A percentile compares a stretch with the other conserved stretches of the same genome.
Evolutionary conservation across 768 basidiomycete genomes (phyloP).

Genomic region (Sutorius australiensis): DNA sequence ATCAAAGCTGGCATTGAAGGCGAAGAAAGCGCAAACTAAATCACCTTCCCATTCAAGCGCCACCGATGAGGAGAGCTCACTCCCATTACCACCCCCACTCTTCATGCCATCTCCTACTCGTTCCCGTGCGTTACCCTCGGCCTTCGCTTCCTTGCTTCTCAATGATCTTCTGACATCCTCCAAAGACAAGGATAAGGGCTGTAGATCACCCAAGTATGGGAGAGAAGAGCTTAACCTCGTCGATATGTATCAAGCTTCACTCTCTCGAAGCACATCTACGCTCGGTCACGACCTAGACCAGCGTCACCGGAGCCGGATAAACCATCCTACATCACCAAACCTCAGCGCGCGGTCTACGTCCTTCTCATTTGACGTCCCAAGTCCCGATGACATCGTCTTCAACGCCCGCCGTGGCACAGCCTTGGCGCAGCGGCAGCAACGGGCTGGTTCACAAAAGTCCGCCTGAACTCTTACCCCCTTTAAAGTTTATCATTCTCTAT

Average conservation of each 20-base stretch:
- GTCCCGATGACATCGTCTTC: constrained; percentile 88
- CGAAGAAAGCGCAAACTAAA: constrained; percentile 54
- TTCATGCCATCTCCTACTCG: constrained; percentile 51
- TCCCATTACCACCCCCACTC: constrained; percentile 46
- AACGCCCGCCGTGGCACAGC: constrained; percentile 76
- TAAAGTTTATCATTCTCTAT: constrained; percentile 14
- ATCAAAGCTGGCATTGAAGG: constrained; percentile 77
- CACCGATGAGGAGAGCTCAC: constrained; percentile 38
- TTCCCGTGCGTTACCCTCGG: constrained; percentile 72
- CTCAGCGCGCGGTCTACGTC: constrained; percentile 32
- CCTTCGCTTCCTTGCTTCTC: constrained; percentile 71
- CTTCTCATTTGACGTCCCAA: constrained; percentile 78
- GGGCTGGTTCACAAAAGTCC: constrained; percentile 1
- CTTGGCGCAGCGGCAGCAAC: constrained; percentile 40
- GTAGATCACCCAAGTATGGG: constrained; percentile 28
- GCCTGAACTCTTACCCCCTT: neutral
- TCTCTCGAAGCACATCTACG: constrained; percentile 30
- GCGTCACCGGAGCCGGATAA: constrained; percentile 7
- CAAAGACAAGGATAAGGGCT: constrained; percentile 37
- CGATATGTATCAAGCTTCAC: constrained; percentile 27
- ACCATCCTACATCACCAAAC: constrained; percentile 31
- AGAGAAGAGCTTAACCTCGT: constrained; percentile 30
- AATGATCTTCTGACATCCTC: constrained; percentile 41
- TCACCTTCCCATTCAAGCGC: constrained; percentile 30
- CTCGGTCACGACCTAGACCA: constrained; percentile 15